These are phyloP conservation scores for Excoecaria agallocha DNA, from an alignment of 345 rosid genomes.

Conservation along the genomic window DNA sequence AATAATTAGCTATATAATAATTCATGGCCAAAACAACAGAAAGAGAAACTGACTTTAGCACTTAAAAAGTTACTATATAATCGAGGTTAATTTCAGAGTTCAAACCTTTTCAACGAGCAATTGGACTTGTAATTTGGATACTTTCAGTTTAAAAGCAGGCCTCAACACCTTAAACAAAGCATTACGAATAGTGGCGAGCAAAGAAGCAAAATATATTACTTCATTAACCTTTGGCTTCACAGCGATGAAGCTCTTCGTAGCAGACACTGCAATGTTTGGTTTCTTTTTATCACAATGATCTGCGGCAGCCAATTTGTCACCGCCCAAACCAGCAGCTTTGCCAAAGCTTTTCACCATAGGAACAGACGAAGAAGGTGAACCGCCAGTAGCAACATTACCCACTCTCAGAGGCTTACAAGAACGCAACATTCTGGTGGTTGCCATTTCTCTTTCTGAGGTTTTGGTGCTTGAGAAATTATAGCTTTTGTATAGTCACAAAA, in stretches of 20 bases:
- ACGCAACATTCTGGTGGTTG: conserved; percentile 39
- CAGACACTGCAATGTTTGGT: conserved; percentile 20
- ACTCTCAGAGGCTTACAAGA: conserved; percentile 14
- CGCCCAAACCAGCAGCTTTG: conserved; percentile 10
- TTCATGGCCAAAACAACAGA: not conserved
- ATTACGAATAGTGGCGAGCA: conserved; percentile 12
- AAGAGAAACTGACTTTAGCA: not conserved
- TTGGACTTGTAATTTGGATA: conserved; percentile 41
- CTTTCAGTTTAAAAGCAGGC: conserved; percentile 20
- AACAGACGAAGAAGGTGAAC: conserved; percentile 19
- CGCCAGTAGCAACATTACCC: conserved; percentile 9
- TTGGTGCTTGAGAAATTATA: not conserved
- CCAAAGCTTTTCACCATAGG: conserved; percentile 22
- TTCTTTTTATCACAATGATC: conserved; percentile 30
- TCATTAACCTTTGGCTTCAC: conserved; percentile 24
- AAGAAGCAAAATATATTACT: conserved; percentile 20
- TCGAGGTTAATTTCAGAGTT: not conserved
- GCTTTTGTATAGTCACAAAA: not conserved
- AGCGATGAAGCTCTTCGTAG: conserved; percentile 19
- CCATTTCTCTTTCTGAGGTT: conserved; percentile 20
- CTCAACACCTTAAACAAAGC: conserved; percentile 24
- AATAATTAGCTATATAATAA: not conserved
- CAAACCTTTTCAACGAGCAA: conserved; percentile 27
- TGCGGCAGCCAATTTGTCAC: conserved; percentile 18
- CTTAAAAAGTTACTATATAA: not conserved